Evolutionary conservation across 306 rosid genomes (phyloP).

Genomic region (Biancaea sappan): DNA sequence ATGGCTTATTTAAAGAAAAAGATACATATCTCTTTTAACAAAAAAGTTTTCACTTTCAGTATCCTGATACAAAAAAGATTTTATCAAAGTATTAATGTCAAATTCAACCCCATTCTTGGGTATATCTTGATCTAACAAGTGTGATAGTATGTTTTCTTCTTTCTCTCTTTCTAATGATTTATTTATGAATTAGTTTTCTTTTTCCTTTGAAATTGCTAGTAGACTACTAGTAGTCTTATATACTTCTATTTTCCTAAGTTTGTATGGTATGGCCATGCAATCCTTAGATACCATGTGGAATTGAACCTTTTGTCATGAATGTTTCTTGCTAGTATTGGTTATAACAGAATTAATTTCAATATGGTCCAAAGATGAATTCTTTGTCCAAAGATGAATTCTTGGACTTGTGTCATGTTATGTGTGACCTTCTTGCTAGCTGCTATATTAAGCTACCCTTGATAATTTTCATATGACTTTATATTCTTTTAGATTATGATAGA

Average conservation of each 20-base stretch:
- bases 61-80: too few relatives aligned
- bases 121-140: too few relatives aligned
- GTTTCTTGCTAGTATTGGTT: neutral
- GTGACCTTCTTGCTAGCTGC: constrained; percentile 8
- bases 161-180: too few relatives aligned
- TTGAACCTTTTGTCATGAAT: neutral
- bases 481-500: constrained; percentile 20
- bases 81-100: too few relatives aligned
- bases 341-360: neutral
- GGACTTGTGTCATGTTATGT: constrained; percentile 15
- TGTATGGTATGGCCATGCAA: constrained; percentile 1
- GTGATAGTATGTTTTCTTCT: neutral
- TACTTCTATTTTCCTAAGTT: neutral
- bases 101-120: too few relatives aligned
- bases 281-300: neutral
- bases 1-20: too few relatives aligned
- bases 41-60: too few relatives aligned
- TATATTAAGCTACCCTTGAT: neutral
- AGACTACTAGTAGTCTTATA: neutral
- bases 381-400: constrained; percentile 11
- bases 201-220: neutral
- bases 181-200: neutral
- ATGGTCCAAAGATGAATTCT: neutral
- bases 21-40: too few relatives aligned
- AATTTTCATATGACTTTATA: constrained; percentile 5